These are phyloP conservation scores for Mortierella sp. DNA, from an alignment of 371 early-diverging fungal genomes.

Conservation along the genomic window DNA sequence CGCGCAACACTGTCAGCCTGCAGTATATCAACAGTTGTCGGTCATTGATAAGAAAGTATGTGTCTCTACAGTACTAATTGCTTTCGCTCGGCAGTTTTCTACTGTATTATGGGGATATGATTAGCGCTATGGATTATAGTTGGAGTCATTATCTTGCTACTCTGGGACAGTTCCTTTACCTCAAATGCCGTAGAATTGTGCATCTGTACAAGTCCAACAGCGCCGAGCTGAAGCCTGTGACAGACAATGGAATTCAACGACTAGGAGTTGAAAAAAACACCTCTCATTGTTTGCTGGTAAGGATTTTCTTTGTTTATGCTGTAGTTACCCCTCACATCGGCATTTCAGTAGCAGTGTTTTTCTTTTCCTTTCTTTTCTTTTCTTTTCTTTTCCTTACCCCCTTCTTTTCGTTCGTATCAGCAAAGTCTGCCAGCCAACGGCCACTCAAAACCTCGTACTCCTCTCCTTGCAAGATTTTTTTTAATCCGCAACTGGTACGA, in stretches of 20 bases:
- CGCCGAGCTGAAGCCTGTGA: slow-evolving; percentile 34
- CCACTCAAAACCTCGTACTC: no score
- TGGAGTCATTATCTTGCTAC: slow-evolving; percentile 40
- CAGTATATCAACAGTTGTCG: slow-evolving; percentile 51
- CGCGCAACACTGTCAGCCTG: slow-evolving; percentile 42
- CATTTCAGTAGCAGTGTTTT: no score
- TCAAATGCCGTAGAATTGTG: slow-evolving; percentile 47
- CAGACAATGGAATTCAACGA: slow-evolving; percentile 45
- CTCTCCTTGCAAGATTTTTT: no score
- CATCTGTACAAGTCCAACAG: slow-evolving; percentile 39
- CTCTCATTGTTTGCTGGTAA: no score
- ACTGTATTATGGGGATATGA: background rate
- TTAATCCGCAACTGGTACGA: no score
- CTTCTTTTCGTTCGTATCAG: no score
- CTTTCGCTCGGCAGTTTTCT: background rate
- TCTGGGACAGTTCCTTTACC: slow-evolving; percentile 35
- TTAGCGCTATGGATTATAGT: slow-evolving; percentile 3
- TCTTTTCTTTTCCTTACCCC: no score
- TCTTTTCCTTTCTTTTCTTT: no score
- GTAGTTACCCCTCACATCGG: no score
- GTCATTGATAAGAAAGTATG: slow-evolving; percentile 36
- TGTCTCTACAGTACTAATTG: no score
- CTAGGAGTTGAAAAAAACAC: slow-evolving; percentile 4
- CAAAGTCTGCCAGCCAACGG: no score
- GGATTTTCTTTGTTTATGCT: no score